Evolutionary conservation across 2,329 filamentous ascomycete species (phyloP), one percentile per base, ranked within the genome.

Genomic region (Fusarium foetens): DNA sequence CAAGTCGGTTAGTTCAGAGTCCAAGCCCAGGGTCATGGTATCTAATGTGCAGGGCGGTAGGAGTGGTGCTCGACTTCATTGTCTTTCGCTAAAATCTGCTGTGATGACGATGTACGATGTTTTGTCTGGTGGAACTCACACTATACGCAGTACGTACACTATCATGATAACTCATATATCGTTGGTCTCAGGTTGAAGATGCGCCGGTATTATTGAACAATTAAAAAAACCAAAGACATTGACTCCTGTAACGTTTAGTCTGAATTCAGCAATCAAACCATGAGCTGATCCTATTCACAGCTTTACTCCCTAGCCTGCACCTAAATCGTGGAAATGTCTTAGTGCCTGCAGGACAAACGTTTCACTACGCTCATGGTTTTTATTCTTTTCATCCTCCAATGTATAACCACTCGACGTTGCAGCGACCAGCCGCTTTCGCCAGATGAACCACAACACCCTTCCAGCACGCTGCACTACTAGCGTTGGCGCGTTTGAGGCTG

Each of bases 401-500:
- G 60, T 58, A 66, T 53, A 23, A 38, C 45, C 31, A 61, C 42
- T 48, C 52, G 60, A 58, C 51, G 43, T 70, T 33, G 51, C 35
- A 69, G 27, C 39, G 35, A 19, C 64, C 45, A 35, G 33, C 42
- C 41, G 21, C 38, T 54, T 38, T 36, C 36, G 57, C 29, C 38
- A 57, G 57, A 45, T 45, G 46, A 42, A 51, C 33, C 43, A 60
- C 51, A 35, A 29, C 46, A 45, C 41, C 35, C 42, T 59, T 49
- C 48, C 60, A 43, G 33, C 55, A 57, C 53, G 48, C 45, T 63
- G 66, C 63, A 62, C 43, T 60, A 66, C 63, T 71, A 72, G 61
- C 61, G 48, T 42, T 60, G 52, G 52, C 43, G 70, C 35, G 70
- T 73, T 70, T 72, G 70, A 70, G 52, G 60, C 43, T 66, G 43